Conservation (phyloP, 169 alveolate species). For the Eimeria brunetti region DNA sequence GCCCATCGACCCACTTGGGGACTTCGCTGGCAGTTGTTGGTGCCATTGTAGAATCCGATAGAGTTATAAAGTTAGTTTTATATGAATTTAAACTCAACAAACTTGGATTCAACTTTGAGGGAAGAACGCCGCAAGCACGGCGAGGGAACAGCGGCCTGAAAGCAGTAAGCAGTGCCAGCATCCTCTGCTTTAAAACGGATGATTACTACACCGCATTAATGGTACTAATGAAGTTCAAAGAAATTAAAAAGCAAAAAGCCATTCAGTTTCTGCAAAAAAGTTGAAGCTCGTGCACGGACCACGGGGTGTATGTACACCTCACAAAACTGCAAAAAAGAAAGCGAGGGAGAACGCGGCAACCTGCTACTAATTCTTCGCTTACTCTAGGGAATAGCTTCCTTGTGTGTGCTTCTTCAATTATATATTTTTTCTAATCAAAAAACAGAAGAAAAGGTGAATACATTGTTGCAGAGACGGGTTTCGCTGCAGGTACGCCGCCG, state of each 20-base stretch:
- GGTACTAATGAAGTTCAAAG: not conserved
- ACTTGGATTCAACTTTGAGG: not conserved
- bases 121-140: not conserved
- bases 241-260: not conserved
- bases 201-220: not conserved
- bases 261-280: not conserved
- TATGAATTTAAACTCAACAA: no score
- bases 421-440: not conserved
- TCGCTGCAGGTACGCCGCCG: not conserved
- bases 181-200: not conserved
- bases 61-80: not conserved
- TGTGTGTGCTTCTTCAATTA: not conserved
- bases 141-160: not conserved
- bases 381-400: not conserved
- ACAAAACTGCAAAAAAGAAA: not conserved
- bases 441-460: not conserved
- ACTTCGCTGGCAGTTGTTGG: slow-evolving; percentile 30
- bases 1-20: slow-evolving; percentile 53
- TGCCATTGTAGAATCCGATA: slow-evolving; percentile 25
- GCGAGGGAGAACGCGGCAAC: not conserved
- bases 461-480: not conserved
- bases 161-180: not conserved
- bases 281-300: not conserved
- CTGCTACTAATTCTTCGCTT: not conserved
- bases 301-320: not conserved